Percentiles rank a stretch among this genome's conserved stretches.
Conservation (phyloP, 164 flowering plant genomes). For the Amborella trichopoda region DNA sequence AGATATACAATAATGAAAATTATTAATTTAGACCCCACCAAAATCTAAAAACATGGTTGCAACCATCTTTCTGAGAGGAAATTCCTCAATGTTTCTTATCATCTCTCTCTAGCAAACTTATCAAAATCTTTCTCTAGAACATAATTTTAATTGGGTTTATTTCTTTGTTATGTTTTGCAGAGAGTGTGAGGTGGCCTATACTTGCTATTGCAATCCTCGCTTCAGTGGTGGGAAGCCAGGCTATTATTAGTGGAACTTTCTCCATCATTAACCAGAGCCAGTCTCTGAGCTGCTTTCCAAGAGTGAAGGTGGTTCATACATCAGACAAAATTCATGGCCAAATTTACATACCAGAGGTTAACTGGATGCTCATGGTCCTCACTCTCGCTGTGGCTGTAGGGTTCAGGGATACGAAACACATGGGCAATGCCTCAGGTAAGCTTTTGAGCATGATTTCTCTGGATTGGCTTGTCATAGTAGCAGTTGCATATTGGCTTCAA, state of each 20-base stretch:
- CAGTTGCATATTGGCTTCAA: no score
- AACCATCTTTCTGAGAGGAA: no score
- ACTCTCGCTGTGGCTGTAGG: constrained; percentile 90
- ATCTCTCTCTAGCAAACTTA: no score
- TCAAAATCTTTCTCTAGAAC: no score
- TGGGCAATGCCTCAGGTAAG: constrained; percentile 91
- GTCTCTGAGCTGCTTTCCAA: constrained; percentile 70
- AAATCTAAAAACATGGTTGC: no score
- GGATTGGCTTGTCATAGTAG: no score
- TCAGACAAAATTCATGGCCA: constrained; percentile 89
- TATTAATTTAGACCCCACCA: no score
- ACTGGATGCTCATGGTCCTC: constrained; percentile 92
- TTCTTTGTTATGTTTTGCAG: no score
- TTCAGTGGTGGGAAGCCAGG: constrained; percentile 97
- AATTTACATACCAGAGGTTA: constrained; percentile 91
- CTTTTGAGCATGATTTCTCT: no score
- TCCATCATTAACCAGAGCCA: constrained; percentile 97
- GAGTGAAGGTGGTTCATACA: constrained; percentile 89
- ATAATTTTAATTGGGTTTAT: no score
- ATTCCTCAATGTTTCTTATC: no score
- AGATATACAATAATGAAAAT: no score
- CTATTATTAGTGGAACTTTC: constrained; percentile 96
- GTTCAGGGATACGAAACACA: constrained; percentile 79
- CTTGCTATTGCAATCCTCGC: constrained; percentile 76
- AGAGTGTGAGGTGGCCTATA: constrained; percentile 72